These are phyloP conservation scores for Furcasterigmium furcatum DNA, from an alignment of 2,329 filamentous ascomycete species.

Conservation along the genomic window DNA sequence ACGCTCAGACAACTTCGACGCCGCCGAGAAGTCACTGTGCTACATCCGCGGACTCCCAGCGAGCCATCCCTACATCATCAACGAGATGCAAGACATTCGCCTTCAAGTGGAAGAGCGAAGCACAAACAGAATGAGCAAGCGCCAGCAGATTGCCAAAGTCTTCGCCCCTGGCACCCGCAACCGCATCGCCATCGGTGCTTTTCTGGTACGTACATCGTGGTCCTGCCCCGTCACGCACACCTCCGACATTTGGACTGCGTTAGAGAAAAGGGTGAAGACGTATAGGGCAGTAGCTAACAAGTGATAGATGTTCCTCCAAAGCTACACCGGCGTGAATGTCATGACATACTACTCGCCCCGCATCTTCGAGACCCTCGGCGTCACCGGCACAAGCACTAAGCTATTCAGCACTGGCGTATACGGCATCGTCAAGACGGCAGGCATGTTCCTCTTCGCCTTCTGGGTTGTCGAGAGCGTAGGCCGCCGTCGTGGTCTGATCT, in stretches of 20 bases:
- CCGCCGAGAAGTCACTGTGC: conserved; percentile 30
- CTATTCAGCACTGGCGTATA: conserved; percentile 37
- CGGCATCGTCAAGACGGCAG: conserved; percentile 31
- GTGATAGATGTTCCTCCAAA: too few relatives aligned
- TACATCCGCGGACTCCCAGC: conserved; percentile 24
- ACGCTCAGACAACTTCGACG: conserved; percentile 30
- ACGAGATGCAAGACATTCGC: conserved; percentile 55
- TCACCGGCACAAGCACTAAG: conserved; percentile 23
- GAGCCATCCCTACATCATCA: conserved; percentile 17
- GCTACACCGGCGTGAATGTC: conserved; percentile 58
- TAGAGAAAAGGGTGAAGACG: conserved; percentile 4
- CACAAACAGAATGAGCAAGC: conserved; percentile 22
- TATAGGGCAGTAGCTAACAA: too few relatives aligned
- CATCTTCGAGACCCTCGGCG: conserved; percentile 33
- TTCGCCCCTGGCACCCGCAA: conserved; percentile 32
- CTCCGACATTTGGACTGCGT: too few relatives aligned
- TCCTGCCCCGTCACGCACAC: conserved; percentile 28
- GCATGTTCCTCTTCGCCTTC: conserved; percentile 34
- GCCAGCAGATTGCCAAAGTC: conserved; percentile 24
- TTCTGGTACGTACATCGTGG: too few relatives aligned
- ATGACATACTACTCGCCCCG: conserved; percentile 53
- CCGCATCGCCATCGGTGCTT: conserved; percentile 45
- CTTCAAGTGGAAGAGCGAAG: conserved; percentile 50
- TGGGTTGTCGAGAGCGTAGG: conserved; percentile 45
- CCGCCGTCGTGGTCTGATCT: conserved; percentile 43